Conservation (phyloP, 495 filamentous ascomycete species). For the Neurospora sp. region DNA sequence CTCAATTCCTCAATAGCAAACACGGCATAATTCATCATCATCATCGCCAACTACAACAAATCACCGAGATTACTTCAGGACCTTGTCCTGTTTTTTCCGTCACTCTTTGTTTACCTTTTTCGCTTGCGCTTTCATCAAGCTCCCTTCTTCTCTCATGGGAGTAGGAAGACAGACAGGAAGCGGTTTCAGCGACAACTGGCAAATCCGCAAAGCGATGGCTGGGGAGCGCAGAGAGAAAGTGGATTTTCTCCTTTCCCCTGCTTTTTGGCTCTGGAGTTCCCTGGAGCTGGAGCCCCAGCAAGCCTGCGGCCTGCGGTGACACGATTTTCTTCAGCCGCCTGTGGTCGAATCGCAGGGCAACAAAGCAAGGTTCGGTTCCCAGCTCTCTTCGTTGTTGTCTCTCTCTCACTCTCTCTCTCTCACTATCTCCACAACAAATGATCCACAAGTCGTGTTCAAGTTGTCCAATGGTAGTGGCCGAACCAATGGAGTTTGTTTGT, state of each 20-base stretch:
- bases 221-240: not conserved
- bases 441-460: not conserved
- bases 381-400: not conserved
- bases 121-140: not conserved
- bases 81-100: not conserved
- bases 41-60: not conserved
- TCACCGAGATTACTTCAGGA: not conserved
- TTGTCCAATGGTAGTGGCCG: not conserved
- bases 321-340: not conserved
- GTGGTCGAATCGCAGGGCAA: not conserved
- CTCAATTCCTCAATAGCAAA: not conserved
- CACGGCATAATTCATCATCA: not conserved
- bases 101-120: not conserved
- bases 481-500: not conserved
- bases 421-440: not conserved
- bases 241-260: not conserved
- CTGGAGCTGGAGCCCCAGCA: not conserved
- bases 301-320: not conserved
- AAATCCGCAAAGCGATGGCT: not conserved
- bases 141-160: not conserved
- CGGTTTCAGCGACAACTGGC: not conserved
- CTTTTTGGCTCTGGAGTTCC: not conserved
- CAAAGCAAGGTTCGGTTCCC: not conserved
- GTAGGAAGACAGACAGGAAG: not conserved
- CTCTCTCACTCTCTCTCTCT: not conserved